phyloP scores from a whole-genome alignment of 768 basidiomycete genomes.

The Lactarius psammicola region DNA sequence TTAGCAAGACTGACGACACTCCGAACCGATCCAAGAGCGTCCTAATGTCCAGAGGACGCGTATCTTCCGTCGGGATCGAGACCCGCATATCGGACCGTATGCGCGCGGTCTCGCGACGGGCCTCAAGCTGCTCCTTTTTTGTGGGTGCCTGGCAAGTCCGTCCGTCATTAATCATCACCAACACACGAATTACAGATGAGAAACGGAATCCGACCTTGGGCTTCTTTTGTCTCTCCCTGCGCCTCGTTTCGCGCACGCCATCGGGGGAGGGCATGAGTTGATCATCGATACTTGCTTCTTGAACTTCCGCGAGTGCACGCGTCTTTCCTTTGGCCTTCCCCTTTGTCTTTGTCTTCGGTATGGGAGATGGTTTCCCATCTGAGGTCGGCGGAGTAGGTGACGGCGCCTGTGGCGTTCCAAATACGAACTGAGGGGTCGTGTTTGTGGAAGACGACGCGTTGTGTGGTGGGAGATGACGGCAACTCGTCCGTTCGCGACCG shows the following conservation, averaged over 20 bases:
- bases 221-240: constrained; percentile 34
- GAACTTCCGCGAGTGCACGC: constrained; percentile 1
- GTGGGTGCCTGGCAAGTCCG: constrained; percentile 44
- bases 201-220: constrained; percentile 37
- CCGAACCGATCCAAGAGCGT: constrained; percentile 26
- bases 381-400: constrained; percentile 59
- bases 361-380: constrained; percentile 34
- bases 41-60: constrained; percentile 28
- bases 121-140: constrained; percentile 56
- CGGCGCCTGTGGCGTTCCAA: constrained; percentile 34
- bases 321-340: constrained; percentile 25
- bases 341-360: constrained; percentile 5
- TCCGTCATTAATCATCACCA: constrained; percentile 10
- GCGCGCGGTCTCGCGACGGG: constrained; percentile 47
- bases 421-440: constrained; percentile 33
- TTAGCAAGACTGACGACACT: constrained; percentile 40
- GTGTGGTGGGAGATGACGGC: constrained; percentile 13
- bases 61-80: constrained; percentile 39
- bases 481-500: constrained; percentile 4
- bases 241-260: constrained; percentile 34
- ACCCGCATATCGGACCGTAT: constrained; percentile 48
- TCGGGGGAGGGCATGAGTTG: constrained; percentile 31
- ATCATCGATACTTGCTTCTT: constrained; percentile 34
- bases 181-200: not conserved
- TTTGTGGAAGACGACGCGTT: constrained; percentile 32